Evolutionary conservation across 805 yeast species (phyloP).

Genomic region (Yamadazyma phyllophila): DNA sequence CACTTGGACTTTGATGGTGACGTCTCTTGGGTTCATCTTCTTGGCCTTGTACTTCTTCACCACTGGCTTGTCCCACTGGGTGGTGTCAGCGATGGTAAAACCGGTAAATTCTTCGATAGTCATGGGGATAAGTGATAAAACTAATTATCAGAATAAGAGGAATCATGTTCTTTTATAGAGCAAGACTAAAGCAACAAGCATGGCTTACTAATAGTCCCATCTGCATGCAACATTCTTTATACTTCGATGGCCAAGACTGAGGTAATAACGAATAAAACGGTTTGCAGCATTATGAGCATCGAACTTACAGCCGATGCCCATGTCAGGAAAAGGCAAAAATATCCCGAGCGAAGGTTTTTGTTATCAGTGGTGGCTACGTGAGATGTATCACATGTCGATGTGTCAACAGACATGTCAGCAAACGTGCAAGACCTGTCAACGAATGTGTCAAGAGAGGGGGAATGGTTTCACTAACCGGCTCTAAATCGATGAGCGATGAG

Average conservation of each 20-base stretch:
- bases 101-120: constrained; percentile 3
- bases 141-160: too few species aligned
- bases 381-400: too few species aligned
- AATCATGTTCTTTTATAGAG: too few species aligned
- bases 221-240: too few species aligned
- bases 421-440: too few species aligned
- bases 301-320: background rate
- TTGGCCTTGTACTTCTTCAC: constrained; percentile 3
- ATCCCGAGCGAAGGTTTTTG: background rate
- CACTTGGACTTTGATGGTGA: constrained; percentile 14
- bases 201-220: too few species aligned
- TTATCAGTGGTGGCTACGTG: background rate
- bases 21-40: background rate
- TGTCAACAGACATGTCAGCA: too few species aligned
- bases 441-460: too few species aligned
- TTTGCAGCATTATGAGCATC: background rate
- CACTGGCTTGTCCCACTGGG: constrained; percentile 5
- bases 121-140: background rate
- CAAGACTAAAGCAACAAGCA: too few species aligned
- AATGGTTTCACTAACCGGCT: too few species aligned
- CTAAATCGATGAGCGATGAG: too few species aligned
- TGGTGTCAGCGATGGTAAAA: constrained; percentile 2
- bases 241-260: background rate
- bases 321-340: background rate
- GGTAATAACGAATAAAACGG: background rate